Evolutionary conservation across 352 stramenopile species (phyloP).

Genomic region (Peronospora belbahrii): DNA sequence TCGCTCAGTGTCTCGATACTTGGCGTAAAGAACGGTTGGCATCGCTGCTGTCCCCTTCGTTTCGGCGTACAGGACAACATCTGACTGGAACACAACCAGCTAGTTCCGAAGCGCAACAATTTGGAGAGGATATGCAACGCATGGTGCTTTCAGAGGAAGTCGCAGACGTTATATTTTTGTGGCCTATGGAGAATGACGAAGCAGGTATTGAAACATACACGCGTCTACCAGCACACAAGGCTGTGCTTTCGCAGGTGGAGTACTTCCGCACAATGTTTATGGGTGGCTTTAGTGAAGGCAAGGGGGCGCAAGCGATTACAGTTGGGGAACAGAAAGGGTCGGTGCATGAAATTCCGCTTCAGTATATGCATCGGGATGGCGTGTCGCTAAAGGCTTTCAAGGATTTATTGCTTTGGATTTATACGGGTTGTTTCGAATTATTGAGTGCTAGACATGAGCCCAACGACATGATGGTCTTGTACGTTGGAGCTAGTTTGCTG

Average conservation of each 20-base stretch:
- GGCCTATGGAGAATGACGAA: conserved; percentile 37
- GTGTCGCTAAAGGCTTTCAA: conserved; percentile 63
- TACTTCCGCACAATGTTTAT: conserved; percentile 83
- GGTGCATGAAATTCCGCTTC: conserved; percentile 51
- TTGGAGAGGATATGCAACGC: conserved; percentile 46
- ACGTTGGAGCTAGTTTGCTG: conserved; percentile 52
- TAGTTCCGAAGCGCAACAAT: conserved; percentile 28
- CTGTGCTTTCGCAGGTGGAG: conserved; percentile 61
- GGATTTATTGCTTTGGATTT: conserved; percentile 55
- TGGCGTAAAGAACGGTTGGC: conserved; percentile 39
- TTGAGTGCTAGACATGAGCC: conserved; percentile 36
- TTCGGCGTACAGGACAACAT: conserved; percentile 6
- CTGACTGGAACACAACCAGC: conserved; percentile 11
- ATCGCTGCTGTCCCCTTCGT: conserved; percentile 13
- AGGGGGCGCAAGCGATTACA: conserved; percentile 5
- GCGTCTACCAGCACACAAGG: conserved; percentile 57
- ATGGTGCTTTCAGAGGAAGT: conserved; percentile 39
- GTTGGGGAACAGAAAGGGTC: not conserved
- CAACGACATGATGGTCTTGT: conserved; percentile 65
- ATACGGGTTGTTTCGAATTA: conserved; percentile 51
- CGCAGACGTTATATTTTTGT: conserved; percentile 74
- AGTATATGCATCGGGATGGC: conserved; percentile 67
- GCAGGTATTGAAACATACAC: conserved; percentile 16
- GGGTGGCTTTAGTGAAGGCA: conserved; percentile 71
- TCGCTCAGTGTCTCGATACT: conserved; percentile 38